Percentiles rank a stretch among this genome's conserved stretches.
Conservation (phyloP, 2,329 filamentous ascomycete genomes). For the Neurospora crassa region DNA sequence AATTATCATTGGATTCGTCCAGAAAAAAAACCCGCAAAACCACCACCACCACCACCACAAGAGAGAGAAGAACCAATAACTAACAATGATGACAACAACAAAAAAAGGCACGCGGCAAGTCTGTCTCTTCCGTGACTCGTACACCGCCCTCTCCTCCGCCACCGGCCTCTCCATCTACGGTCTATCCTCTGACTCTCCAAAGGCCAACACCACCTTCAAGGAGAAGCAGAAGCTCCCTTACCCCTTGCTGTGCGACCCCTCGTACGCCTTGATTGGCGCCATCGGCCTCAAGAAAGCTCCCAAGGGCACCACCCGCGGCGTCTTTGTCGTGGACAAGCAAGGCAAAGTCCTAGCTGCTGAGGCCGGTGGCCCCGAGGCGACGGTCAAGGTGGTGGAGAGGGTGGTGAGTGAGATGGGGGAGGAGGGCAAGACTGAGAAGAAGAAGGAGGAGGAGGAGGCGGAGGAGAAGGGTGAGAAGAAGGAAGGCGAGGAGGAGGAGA, state of each 20-base stretch:
- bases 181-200: constrained; percentile 77
- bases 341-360: constrained; percentile 65
- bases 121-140: constrained; percentile 84
- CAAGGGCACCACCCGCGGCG: constrained; percentile 73
- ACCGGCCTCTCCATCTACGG: constrained; percentile 80
- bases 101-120: constrained; percentile 77
- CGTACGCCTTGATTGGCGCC: constrained; percentile 64
- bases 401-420: constrained; percentile 44
- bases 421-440: constrained; percentile 8
- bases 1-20: no score
- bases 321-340: constrained; percentile 75
- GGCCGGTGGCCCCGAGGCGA: constrained; percentile 66
- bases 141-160: constrained; percentile 60
- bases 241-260: constrained; percentile 74
- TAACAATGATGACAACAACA: background rate
- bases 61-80: no score
- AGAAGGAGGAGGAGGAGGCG: constrained; percentile 15
- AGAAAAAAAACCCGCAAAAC: no score
- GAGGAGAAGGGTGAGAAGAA: constrained; percentile 3
- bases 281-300: constrained; percentile 84
- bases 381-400: constrained; percentile 66
- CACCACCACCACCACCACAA: no score
- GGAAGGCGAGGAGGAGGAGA: constrained; percentile 13
- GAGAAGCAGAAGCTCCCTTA: constrained; percentile 86
- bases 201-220: constrained; percentile 88